Conservation (phyloP, 2,329 filamentous ascomycete genomes). For the Ascomycota sp. region DNA sequence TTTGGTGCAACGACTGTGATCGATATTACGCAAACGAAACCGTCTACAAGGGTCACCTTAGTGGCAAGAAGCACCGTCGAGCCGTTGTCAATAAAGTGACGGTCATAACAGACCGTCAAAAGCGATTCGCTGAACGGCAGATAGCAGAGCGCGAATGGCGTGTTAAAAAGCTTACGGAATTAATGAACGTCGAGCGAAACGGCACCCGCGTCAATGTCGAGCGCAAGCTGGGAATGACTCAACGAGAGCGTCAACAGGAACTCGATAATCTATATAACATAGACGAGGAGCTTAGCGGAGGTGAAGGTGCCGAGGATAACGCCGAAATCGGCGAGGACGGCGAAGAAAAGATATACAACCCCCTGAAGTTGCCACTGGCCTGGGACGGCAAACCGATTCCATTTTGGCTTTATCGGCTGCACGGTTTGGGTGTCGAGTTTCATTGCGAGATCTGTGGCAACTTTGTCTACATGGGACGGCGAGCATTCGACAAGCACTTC, state of each 20-base stretch:
- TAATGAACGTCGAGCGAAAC: slow-evolving; percentile 71
- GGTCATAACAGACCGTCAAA: slow-evolving; percentile 62
- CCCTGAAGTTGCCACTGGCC: slow-evolving; percentile 79
- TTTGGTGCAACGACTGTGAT: slow-evolving; percentile 82
- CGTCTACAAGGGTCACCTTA: slow-evolving; percentile 76
- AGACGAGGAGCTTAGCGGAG: slow-evolving; percentile 11
- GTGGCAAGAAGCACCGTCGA: slow-evolving; percentile 66
- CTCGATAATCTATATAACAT: slow-evolving; percentile 59
- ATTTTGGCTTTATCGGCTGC: slow-evolving; percentile 95
- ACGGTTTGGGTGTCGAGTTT: slow-evolving; percentile 87
- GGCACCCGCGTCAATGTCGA: slow-evolving; percentile 91
- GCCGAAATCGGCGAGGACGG: slow-evolving; percentile 55
- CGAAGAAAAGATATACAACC: slow-evolving; percentile 88
- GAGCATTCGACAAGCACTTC: slow-evolving; percentile 97
- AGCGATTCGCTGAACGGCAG: slow-evolving; percentile 63
- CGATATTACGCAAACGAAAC: slow-evolving; percentile 94
- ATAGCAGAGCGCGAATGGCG: slow-evolving; percentile 79
- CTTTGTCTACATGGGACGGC: slow-evolving; percentile 93
- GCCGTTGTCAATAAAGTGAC: too few relatives aligned
- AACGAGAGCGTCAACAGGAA: slow-evolving; percentile 84
- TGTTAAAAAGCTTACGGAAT: slow-evolving; percentile 56
- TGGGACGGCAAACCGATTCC: slow-evolving; percentile 99
- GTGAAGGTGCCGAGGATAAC: slow-evolving; percentile 30
- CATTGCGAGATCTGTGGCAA: slow-evolving; percentile 94
- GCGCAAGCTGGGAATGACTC: slow-evolving; percentile 92